Base-by-base conservation (phyloP, 2,329 filamentous ascomycete genomes). In the Rugonectria rugulosa region DNA sequence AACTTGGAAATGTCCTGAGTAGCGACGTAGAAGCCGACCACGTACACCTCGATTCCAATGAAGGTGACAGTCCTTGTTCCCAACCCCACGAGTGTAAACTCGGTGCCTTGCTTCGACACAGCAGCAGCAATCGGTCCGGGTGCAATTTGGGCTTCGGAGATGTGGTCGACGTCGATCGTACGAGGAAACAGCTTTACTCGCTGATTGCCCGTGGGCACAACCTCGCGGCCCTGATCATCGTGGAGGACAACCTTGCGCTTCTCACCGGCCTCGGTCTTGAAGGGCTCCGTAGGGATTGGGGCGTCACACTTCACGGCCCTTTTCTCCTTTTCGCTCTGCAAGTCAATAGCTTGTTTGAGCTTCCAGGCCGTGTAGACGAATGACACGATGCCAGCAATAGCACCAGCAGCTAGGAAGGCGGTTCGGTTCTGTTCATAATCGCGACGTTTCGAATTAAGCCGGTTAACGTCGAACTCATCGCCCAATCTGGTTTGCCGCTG, bases 21-120 rank as follows among this genome's bases (percentile, higher is more conserved):
- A 21, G 92, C 91, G 21, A 98, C 83, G 77, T 99, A 99, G 66
- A 96, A 86, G 14, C 94, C 95, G 0, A 97, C 90, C 15, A 98
- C 90, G 76, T 99, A 99, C 48, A 99, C 95, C 72, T 97, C 88
- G 38, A 99, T 92, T 43, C 85, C 80, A 38, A 98, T 77, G 73
- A 98, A 97, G 20, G 90, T 96, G 26, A 99, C 95, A 1, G 89
- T 92, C 51, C 95, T 86, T 60, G 96, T 88, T 15, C 95, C 95
- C 5, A 97, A 77, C 0, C 95, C 95, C 6, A 98, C 83, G 0
- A 98, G 82, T 19, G 92, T 93, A 73, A 97, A 98, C 67, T 97
- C 89, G 67, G 73, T 84, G 59, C 74, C 81, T 56, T 77, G 69
- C 43, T 77, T 73, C 47, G 63, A 65, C 52, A 75, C 62, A 38